Base-by-base conservation (phyloP, 2,329 filamentous ascomycete species). In the Cercospora brassicicola region DNA sequence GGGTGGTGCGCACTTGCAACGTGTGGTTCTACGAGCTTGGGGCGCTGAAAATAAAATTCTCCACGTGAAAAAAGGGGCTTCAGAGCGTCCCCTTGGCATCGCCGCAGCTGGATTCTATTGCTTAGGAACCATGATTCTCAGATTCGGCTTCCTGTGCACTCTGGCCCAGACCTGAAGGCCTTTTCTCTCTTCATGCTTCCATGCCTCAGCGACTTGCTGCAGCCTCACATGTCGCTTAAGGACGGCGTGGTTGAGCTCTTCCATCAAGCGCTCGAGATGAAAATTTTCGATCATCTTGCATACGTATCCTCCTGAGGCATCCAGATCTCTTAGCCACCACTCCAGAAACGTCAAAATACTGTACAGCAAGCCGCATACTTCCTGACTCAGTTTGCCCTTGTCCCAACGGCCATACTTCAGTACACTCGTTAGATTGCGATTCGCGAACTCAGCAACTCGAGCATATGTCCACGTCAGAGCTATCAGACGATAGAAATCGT, bases 381-480 rank as follows among this genome's bases (percentile, higher is more conserved):
- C 36, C 6, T n/a, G n/a, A 45, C 20, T 11, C 33, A 61, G 8
- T 10, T 26, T n/a, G n/a, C 36, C 30, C 26, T 15, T 36, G 10
- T n/a, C 13, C 59, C 59, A 61, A n/a, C 42, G n/a, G 33, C 20
- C 15, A 26, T n/a, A 61, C 20, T 61, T 26, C 36, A 26, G 11
- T 42, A 36, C 59, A 26, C 42, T 36, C 9, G 18, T 1, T 13
- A 61, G 36, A 28, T 11, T 36, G 8, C 23, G 10, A 42, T 45
- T 28, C 11, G 36, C 26, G 28, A 45, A 30, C 20, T 42, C 18
- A 5, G 59, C 59, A 10, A 61, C 13, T 10, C 42, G 33, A n/a
- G 59, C 59, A 45, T 42, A 61, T 36, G 59, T 61, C 59, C 59
- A 61, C 1, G 59, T 61, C 60, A 62, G 45, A 8, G 23, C 15